Conservation (phyloP, 345 rosid genomes). For the Rhodamnia rubescens region DNA sequence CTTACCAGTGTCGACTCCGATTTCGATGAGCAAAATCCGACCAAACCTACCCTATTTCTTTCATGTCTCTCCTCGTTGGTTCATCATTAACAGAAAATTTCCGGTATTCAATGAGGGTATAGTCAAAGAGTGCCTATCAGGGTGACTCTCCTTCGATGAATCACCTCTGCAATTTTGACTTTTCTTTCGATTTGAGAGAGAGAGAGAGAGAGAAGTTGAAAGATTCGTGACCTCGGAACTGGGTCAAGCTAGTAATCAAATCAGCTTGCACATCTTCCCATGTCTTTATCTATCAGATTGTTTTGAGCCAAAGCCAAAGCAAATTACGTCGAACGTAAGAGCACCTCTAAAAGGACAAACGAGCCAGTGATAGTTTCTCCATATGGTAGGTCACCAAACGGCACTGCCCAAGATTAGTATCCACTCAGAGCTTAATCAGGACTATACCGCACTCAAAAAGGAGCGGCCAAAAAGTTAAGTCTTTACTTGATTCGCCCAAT, state of each 20-base stretch:
- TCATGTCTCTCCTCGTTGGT: background rate
- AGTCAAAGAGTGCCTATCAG: background rate
- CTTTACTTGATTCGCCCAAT: background rate
- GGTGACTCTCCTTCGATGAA: background rate
- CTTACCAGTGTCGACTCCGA: background rate
- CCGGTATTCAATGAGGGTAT: background rate
- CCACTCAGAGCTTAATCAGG: background rate
- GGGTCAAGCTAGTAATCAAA: background rate
- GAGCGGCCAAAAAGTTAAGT: background rate
- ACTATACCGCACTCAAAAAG: background rate
- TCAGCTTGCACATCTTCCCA: background rate
- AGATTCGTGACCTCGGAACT: background rate
- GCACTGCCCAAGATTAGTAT: background rate
- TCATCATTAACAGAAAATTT: background rate
- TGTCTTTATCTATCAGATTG: background rate
- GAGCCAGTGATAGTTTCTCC: background rate
- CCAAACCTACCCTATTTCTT: background rate
- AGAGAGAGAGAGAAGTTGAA: background rate
- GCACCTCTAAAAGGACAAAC: background rate
- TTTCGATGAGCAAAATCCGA: background rate
- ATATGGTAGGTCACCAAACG: background rate
- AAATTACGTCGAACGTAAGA: background rate
- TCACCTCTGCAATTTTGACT: background rate
- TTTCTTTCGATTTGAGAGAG: background rate
- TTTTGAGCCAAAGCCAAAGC: background rate